Evolutionary conservation across 345 rosid genomes (phyloP).

Genomic region (Linum trigynum): DNA sequence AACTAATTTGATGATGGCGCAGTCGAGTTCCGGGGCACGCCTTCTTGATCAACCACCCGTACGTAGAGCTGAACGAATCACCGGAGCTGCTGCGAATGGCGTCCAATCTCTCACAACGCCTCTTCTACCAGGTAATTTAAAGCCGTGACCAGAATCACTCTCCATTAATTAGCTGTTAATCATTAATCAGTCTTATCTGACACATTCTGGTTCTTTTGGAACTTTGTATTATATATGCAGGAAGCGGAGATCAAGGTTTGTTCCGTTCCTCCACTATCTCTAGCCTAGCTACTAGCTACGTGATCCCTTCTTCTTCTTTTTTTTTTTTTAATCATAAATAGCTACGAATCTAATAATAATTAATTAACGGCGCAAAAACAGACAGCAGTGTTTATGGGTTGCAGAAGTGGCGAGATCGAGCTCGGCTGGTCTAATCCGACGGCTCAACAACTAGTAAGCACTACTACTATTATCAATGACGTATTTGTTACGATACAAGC

Average conservation of each 20-base stretch:
- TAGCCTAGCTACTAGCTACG: neutral
- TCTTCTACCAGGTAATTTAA: conserved; percentile 51
- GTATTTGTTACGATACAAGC: too few relatives aligned
- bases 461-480: neutral
- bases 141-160: too few relatives aligned
- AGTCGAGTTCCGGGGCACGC: conserved; percentile 66
- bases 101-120: conserved; percentile 35
- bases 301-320: neutral
- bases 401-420: conserved; percentile 78
- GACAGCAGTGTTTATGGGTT: conserved; percentile 78
- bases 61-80: conserved; percentile 34
- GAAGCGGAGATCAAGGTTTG: conserved; percentile 80
- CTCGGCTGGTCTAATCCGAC: conserved; percentile 45
- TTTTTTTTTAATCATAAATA: neutral
- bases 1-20: conserved; percentile 3
- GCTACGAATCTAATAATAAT: too few relatives aligned
- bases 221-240: conserved; percentile 29
- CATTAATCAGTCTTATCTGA: neutral
- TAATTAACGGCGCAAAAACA: conserved; percentile 12
- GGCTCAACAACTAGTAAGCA: conserved; percentile 28
- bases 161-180: neutral
- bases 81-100: conserved; percentile 34
- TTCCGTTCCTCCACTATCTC: neutral
- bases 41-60: conserved; percentile 41
- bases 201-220: conserved; percentile 1